Conservation (phyloP, 1,284 basidiomycete genomes). For the Caloboletus firmus region DNA sequence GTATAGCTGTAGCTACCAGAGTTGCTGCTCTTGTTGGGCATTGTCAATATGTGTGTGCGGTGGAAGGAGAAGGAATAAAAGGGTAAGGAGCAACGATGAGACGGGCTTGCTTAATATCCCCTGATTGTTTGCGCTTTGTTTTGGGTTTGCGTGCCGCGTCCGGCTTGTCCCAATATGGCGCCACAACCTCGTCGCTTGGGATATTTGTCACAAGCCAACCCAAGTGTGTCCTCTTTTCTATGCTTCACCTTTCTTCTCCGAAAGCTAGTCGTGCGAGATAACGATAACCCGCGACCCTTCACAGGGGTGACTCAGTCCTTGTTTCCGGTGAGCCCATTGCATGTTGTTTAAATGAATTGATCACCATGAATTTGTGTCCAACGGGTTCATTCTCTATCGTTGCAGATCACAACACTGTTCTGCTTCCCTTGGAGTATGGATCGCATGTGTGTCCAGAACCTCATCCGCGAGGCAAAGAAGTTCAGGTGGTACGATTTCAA, state of each 20-base stretch:
- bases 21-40: conserved; percentile 21
- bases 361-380: background rate
- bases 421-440: background rate
- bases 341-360: too few relatives aligned
- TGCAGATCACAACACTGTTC: background rate
- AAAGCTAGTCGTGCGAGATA: background rate
- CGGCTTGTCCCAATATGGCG: too few relatives aligned
- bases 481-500: conserved; percentile 7
- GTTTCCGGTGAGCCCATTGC: background rate
- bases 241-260: background rate
- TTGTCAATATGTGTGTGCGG: background rate
- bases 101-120: conserved; percentile 3
- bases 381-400: background rate
- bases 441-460: conserved; percentile 1
- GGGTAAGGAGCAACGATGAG: background rate
- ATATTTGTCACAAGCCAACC: background rate
- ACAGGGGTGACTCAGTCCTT: background rate
- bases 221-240: background rate
- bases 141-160: background rate
- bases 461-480: conserved; percentile 25
- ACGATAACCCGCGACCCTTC: background rate
- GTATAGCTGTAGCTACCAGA: conserved; percentile 42
- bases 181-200: background rate
- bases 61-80: background rate
- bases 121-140: conserved; percentile 18